These are phyloP conservation scores for Wilcoxina mikolae DNA, from an alignment of 495 filamentous ascomycete species.

Conservation along the genomic window DNA sequence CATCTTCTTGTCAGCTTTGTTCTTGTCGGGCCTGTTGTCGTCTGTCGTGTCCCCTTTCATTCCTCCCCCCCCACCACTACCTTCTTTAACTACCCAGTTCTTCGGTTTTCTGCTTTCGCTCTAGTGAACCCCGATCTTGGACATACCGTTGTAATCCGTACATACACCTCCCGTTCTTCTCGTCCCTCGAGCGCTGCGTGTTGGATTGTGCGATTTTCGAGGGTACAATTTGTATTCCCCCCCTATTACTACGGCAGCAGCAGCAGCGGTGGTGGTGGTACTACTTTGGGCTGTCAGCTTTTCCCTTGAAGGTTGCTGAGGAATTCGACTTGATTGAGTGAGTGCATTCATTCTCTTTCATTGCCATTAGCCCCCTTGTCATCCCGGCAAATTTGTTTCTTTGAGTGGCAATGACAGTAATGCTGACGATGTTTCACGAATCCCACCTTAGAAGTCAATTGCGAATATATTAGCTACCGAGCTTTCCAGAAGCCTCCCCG, in stretches of 20 bases:
- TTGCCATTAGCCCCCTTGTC: background rate
- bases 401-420: background rate
- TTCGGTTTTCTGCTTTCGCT: conserved; percentile 3
- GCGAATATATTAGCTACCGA: background rate
- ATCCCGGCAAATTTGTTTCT: background rate
- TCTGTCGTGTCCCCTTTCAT: background rate
- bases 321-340: background rate
- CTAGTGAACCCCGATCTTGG: background rate
- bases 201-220: no score
- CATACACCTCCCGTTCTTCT: no score
- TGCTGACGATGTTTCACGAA: background rate
- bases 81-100: conserved; percentile 5
- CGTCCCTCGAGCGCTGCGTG: no score
- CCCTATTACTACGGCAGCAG: no score
- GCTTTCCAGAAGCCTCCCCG: background rate
- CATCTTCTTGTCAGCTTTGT: background rate
- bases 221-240: no score
- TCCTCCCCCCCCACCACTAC: conserved; percentile 2
- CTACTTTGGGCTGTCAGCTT: no score
- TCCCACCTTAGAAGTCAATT: background rate
- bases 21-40: background rate
- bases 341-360: background rate
- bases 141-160: conserved; percentile 8
- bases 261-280: no score
- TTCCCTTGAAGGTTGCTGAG: no score